Evolutionary conservation across 2,329 filamentous ascomycete genomes (phyloP).

Genomic region (Myriangium duriaei): DNA sequence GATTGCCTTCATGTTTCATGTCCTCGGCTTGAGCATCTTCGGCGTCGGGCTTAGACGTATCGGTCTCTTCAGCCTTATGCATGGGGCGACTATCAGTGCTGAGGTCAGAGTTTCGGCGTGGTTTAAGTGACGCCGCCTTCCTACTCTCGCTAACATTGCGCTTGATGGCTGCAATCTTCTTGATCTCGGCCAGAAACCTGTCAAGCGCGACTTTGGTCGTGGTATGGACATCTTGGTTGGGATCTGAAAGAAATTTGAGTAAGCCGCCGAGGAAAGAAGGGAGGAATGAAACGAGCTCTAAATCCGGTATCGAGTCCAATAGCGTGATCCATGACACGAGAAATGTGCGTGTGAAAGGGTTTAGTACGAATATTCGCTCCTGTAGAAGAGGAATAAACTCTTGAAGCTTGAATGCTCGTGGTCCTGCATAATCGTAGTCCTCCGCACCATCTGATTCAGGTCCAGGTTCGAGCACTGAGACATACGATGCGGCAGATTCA

Average conservation of each 20-base stretch:
- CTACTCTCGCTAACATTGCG: slow-evolving; percentile 82
- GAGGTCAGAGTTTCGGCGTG: slow-evolving; percentile 56
- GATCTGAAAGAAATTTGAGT: slow-evolving; percentile 82
- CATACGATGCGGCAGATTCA: slow-evolving; percentile 87
- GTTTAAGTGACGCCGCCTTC: slow-evolving; percentile 53
- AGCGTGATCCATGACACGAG: slow-evolving; percentile 92
- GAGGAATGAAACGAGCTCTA: slow-evolving; percentile 85
- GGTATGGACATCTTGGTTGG: slow-evolving; percentile 87
- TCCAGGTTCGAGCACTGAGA: slow-evolving; percentile 66
- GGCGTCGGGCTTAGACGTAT: slow-evolving; percentile 46
- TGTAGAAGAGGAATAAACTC: slow-evolving; percentile 87
- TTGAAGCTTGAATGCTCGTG: slow-evolving; percentile 78
- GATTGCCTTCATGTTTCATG: slow-evolving; percentile 26
- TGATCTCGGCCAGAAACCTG: slow-evolving; percentile 84
- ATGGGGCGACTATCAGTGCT: slow-evolving; percentile 25
- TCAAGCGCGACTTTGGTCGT: slow-evolving; percentile 82
- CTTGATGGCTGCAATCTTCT: slow-evolving; percentile 83
- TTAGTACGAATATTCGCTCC: slow-evolving; percentile 86
- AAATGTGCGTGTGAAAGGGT: slow-evolving; percentile 89
- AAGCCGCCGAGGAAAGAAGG: slow-evolving; percentile 84
- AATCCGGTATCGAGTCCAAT: slow-evolving; percentile 88
- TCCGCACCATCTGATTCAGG: slow-evolving; percentile 38
- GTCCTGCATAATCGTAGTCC: slow-evolving; percentile 18
- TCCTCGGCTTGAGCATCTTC: slow-evolving; percentile 16
- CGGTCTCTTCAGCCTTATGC: slow-evolving; percentile 34